phyloP scores from a whole-genome alignment of 1,139 yeast species.

The Pichiaceae sp. region DNA sequence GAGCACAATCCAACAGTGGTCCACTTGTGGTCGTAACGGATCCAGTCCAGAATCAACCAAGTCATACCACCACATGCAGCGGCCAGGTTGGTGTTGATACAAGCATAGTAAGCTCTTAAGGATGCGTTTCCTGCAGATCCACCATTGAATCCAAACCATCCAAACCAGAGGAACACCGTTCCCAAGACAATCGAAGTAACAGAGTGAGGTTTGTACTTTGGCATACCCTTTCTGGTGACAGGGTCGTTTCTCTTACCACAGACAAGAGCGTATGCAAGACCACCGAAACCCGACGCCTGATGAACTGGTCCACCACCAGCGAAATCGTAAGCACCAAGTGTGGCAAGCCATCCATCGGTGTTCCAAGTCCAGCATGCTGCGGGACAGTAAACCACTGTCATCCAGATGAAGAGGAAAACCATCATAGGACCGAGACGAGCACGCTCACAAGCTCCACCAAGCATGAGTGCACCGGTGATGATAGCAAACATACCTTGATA shows the following conservation, averaged over 20 bases:
- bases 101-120: slow-evolving; percentile 89
- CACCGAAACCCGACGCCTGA: slow-evolving; percentile 90
- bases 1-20: slow-evolving; percentile 90
- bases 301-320: slow-evolving; percentile 99
- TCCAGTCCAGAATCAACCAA: slow-evolving; percentile 88
- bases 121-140: slow-evolving; percentile 92
- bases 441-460: slow-evolving; percentile 96
- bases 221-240: slow-evolving; percentile 57
- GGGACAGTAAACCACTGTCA: slow-evolving; percentile 94
- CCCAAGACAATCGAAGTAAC: slow-evolving; percentile 89
- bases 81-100: slow-evolving; percentile 85
- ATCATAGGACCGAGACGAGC: slow-evolving; percentile 94
- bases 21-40: slow-evolving; percentile 87
- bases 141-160: slow-evolving; percentile 98
- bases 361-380: slow-evolving; percentile 99
- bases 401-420: slow-evolving; percentile 88
- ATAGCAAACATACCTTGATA: slow-evolving; percentile 97
- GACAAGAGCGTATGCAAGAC: slow-evolving; percentile 82
- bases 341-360: slow-evolving; percentile 77
- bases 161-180: slow-evolving; percentile 91
- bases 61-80: slow-evolving; percentile 88
- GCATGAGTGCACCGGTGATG: slow-evolving; percentile 84
- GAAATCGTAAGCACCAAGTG: slow-evolving; percentile 81
- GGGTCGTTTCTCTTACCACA: slow-evolving; percentile 92
- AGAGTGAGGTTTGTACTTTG: slow-evolving; percentile 87